phyloP scores from a whole-genome alignment of 192 early-diverging fungal genomes.

The Dissophora globulifera region DNA sequence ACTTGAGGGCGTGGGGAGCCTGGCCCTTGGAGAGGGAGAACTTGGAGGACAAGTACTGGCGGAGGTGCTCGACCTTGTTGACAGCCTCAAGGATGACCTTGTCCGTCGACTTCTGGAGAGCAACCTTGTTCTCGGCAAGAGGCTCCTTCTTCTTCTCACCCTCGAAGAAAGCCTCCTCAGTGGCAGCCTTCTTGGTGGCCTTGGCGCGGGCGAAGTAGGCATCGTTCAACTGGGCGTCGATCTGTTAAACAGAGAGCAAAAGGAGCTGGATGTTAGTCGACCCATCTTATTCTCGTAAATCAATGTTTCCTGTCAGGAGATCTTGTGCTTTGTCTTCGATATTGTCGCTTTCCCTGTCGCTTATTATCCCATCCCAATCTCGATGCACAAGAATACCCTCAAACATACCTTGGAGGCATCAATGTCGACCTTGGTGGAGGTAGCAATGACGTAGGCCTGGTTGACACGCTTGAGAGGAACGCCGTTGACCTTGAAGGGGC shows the following conservation, averaged over 20 bases:
- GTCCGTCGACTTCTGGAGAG: conserved; percentile 94
- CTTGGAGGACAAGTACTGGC: conserved; percentile 86
- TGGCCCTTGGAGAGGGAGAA: conserved; percentile 97
- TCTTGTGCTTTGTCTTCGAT: too few species aligned
- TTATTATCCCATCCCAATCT: too few species aligned
- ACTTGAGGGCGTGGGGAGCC: conserved; percentile 95
- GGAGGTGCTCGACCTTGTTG: conserved; percentile 87
- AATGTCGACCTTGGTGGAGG: conserved; percentile 98
- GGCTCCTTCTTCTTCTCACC: conserved; percentile 80
- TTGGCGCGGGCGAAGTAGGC: conserved; percentile 91
- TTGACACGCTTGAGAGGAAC: conserved; percentile 97
- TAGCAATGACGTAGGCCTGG: conserved; percentile 99
- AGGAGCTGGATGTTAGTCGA: background rate
- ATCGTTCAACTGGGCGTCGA: conserved; percentile 90
- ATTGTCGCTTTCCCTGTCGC: too few species aligned
- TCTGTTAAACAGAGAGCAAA: conserved; percentile 19
- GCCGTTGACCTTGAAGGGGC: conserved; percentile 99
- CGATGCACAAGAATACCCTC: too few species aligned
- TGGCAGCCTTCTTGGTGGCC: conserved; percentile 77
- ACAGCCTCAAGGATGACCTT: conserved; percentile 81
- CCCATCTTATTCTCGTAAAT: background rate
- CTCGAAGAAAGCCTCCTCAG: conserved; percentile 92
- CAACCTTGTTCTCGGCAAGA: conserved; percentile 79
- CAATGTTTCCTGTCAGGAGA: background rate
- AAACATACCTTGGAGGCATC: conserved; percentile 68